Conservation (phyloP, 768 basidiomycete species). For the Boletellus ananas region DNA sequence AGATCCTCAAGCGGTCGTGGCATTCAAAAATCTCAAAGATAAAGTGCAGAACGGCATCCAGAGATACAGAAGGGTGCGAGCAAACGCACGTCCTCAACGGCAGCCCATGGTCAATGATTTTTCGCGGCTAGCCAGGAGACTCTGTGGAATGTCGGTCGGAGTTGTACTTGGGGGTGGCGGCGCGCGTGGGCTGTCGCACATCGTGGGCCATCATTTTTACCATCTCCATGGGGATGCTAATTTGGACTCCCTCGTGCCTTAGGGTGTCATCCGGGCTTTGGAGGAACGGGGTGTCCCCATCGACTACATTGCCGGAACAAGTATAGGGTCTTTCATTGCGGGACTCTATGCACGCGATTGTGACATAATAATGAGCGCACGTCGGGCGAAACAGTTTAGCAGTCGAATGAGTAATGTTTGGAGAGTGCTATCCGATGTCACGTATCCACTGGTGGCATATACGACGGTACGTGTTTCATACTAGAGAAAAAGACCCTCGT, state of each 20-base stretch:
- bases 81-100: conserved; percentile 65
- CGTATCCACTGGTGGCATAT: conserved; percentile 73
- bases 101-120: conserved; percentile 89
- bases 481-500: not conserved
- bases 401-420: conserved; percentile 91
- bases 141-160: conserved; percentile 92
- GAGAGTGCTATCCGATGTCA: conserved; percentile 90
- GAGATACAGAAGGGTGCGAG: conserved; percentile 70
- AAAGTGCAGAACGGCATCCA: conserved; percentile 86
- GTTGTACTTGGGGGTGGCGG: conserved; percentile 97
- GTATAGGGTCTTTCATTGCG: conserved; percentile 89
- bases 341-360: conserved; percentile 95
- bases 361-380: conserved; percentile 80
- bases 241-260: conserved; percentile 8
- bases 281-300: conserved; percentile 92
- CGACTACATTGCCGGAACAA: conserved; percentile 92
- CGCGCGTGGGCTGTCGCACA: conserved; percentile 79
- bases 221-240: conserved; percentile 8
- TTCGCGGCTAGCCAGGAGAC: conserved; percentile 80
- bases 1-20: conserved; percentile 84
- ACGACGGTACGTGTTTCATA: conserved; percentile 50
- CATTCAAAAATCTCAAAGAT: conserved; percentile 89
- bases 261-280: conserved; percentile 91
- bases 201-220: conserved; percentile 39
- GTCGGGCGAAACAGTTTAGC: conserved; percentile 88